A percentile compares a stretch with the other conserved stretches of the same genome.
Conservation (phyloP, 2,329 filamentous ascomycete species). For the Aspergillus flavus region DNA sequence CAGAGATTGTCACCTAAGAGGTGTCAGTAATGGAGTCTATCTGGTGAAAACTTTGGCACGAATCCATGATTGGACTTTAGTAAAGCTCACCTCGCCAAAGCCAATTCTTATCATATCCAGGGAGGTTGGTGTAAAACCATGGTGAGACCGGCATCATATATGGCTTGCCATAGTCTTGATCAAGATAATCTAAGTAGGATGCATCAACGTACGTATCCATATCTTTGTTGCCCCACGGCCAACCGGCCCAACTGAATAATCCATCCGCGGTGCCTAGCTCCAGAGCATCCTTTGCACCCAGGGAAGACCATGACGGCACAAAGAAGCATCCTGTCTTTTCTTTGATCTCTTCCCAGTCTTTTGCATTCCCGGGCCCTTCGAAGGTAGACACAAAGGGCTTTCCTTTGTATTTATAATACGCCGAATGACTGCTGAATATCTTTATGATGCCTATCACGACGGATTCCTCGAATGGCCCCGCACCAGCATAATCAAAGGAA, state of each 20-base stretch:
- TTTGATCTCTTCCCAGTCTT: slow-evolving; percentile 50
- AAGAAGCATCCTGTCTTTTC: slow-evolving; percentile 43
- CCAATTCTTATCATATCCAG: slow-evolving; percentile 55
- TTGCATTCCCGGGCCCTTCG: slow-evolving; percentile 44
- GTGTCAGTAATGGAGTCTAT: not conserved
- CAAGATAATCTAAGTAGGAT: slow-evolving; percentile 39
- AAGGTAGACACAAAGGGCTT: slow-evolving; percentile 45
- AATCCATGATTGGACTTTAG: not conserved
- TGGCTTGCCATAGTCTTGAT: slow-evolving; percentile 32
- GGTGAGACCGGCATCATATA: slow-evolving; percentile 54
- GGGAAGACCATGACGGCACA: slow-evolving; percentile 50
- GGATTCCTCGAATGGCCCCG: slow-evolving; percentile 28
- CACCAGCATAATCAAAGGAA: slow-evolving; percentile 38
- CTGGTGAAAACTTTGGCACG: not conserved
- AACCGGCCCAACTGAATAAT: slow-evolving; percentile 45
- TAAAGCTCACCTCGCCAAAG: slow-evolving; percentile 46
- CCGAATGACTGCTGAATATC: slow-evolving; percentile 19
- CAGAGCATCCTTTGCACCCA: slow-evolving; percentile 31
- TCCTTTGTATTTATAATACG: slow-evolving; percentile 30
- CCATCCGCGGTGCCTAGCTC: slow-evolving; percentile 32
- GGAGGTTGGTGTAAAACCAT: slow-evolving; percentile 57
- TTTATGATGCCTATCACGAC: slow-evolving; percentile 27
- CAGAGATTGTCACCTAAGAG: slow-evolving; percentile 32
- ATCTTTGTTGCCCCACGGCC: slow-evolving; percentile 46
- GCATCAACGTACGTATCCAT: slow-evolving; percentile 44